These are phyloP conservation scores for Brassica nigra DNA, from an alignment of 345 rosid genomes.

Conservation along the genomic window DNA sequence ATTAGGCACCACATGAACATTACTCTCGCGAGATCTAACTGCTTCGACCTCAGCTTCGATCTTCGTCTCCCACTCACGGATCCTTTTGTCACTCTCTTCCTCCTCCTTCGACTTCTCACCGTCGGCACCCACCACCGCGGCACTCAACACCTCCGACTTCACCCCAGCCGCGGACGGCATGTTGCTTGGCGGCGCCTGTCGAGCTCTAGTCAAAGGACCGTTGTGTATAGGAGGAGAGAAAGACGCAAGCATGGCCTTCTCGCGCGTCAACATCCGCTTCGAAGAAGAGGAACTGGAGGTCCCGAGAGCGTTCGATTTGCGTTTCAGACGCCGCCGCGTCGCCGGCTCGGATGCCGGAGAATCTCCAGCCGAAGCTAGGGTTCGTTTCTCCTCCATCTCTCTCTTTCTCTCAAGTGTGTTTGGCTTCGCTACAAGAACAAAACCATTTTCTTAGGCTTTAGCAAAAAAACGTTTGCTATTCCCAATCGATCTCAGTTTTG, in stretches of 20 bases:
- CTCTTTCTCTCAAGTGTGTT: background rate
- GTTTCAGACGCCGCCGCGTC: constrained; percentile 73
- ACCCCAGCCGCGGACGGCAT: constrained; percentile 32
- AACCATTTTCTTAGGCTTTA: background rate
- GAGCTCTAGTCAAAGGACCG: constrained; percentile 95
- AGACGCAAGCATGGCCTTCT: constrained; percentile 64
- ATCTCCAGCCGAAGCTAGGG: constrained; percentile 45
- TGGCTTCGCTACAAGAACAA: constrained; percentile 18
- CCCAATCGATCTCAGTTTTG: constrained; percentile 32
- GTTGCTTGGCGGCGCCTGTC: constrained; percentile 76
- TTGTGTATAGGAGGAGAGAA: constrained; percentile 67
- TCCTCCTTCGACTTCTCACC: constrained; percentile 44
- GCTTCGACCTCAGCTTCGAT: constrained; percentile 81
- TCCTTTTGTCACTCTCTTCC: constrained; percentile 51
- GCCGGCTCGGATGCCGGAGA: constrained; percentile 64
- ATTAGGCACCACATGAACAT: constrained; percentile 79
- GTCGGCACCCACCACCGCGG: constrained; percentile 25
- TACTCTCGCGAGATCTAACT: constrained; percentile 73
- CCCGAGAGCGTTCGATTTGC: constrained; percentile 64
- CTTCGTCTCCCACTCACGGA: constrained; percentile 67
- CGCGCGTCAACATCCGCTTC: constrained; percentile 72
- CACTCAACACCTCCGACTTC: constrained; percentile 36
- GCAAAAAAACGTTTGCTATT: constrained; percentile 24
- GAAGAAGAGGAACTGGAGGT: constrained; percentile 58
- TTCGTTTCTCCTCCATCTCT: constrained; percentile 65